Base-by-base conservation (phyloP, 2,329 filamentous ascomycete species). In the Gaeumannomyces sp. region DNA sequence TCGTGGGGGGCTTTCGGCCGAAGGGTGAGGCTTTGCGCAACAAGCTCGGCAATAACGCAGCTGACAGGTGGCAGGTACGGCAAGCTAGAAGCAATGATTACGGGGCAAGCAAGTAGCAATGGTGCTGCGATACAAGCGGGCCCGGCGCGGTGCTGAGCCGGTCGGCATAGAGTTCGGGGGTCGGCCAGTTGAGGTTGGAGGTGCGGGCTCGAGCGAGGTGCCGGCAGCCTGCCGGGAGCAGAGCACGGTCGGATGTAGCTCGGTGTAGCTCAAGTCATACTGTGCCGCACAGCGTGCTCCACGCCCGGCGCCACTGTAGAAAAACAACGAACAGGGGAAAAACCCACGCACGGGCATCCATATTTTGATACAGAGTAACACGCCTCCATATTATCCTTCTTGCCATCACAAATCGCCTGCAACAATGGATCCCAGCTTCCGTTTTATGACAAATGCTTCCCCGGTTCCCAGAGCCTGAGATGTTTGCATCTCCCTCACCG, bases 1-100 rank as follows among this genome's bases (percentile, higher is more conserved):
- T 6, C 33, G 38, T 22, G 16, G 38, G 16, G 19, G 38, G 38
- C 19, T 50, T n/a, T 50, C 19, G 5, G 27, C 14, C 19, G 50
- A 59, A 28, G 19, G 59, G 16, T 4, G 31, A 10, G 59, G n/a
- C 28, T 25, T 8, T 50, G 38, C 38, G 19, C 38, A 50, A 16
- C 38, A 50, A 16, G 33, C 33, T 33, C 33, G 33, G 38, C 59
- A 58, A 58, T 29, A n/a, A 57, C 33, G 33, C 31, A 65, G 31
- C 64, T 65, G 25, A 38, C 53, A 31, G 33, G 3, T 35, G 33
- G 33, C 14, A 50, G 38, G 38, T 13, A 13, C 38, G 13, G 38
- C 38, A 19, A 19, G 19, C 38, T 45, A 45, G 38, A 19, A 14
- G 38, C 38, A 45, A 19, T 19, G 4, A 16, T 45, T 6, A 27